Conservation (phyloP, 495 filamentous ascomycete genomes). For the Amphirosellinia nigrospora region DNA sequence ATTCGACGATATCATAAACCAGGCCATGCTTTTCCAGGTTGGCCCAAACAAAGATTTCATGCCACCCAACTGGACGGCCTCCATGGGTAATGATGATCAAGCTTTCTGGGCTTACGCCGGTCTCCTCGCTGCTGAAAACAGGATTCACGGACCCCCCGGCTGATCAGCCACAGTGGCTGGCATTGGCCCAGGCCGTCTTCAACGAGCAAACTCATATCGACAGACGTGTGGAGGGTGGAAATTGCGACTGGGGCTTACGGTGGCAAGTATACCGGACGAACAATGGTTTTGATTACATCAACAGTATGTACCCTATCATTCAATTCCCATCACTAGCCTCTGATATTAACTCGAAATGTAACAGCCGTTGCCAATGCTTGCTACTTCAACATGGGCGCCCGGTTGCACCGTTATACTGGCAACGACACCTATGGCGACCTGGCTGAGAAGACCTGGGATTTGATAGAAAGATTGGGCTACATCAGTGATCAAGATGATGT, state of each 20-base stretch:
- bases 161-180: constrained; percentile 68
- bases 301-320: constrained; percentile 53
- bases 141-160: constrained; percentile 64
- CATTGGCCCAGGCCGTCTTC: constrained; percentile 74
- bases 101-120: constrained; percentile 74
- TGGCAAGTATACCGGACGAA: constrained; percentile 84
- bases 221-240: constrained; percentile 63
- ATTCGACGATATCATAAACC: constrained; percentile 57
- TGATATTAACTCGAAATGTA: not conserved
- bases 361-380: constrained; percentile 61
- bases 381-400: constrained; percentile 68
- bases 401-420: constrained; percentile 65
- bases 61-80: constrained; percentile 61
- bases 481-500: constrained; percentile 49
- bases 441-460: constrained; percentile 65
- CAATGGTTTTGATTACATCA: constrained; percentile 74
- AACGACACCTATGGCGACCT: constrained; percentile 66
- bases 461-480: constrained; percentile 51
- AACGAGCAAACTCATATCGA: constrained; percentile 64
- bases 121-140: constrained; percentile 73
- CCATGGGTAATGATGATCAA: constrained; percentile 77
- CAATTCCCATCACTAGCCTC: not conserved
- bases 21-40: constrained; percentile 61
- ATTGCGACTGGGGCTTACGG: constrained; percentile 73
- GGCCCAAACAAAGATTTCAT: constrained; percentile 61